Percentiles rank a stretch among this genome's conserved stretches.
Conservation (phyloP, 179 eudicot species). For the Silene noctiflora region DNA sequence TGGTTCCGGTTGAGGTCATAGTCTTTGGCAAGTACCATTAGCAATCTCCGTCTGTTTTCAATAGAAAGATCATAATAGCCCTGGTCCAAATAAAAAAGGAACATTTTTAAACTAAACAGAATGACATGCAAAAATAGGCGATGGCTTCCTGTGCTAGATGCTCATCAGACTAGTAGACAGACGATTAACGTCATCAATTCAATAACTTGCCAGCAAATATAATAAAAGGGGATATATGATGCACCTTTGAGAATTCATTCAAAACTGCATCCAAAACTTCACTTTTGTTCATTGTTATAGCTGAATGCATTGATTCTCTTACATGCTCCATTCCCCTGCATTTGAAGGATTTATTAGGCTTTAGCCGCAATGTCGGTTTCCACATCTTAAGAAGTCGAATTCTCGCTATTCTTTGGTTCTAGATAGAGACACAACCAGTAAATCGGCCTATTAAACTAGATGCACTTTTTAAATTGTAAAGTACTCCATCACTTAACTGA, state of each 20-base stretch:
- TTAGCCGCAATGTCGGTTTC: constrained; percentile 11
- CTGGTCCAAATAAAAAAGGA: constrained; percentile 33
- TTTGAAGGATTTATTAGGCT: not conserved
- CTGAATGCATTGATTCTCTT: constrained; percentile 67
- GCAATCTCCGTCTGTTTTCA: constrained; percentile 49
- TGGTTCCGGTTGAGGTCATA: constrained; percentile 76
- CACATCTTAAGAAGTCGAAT: no score
- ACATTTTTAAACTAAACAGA: not conserved
- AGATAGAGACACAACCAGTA: no score
- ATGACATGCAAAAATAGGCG: not conserved
- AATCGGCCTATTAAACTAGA: no score
- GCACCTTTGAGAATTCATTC: constrained; percentile 68
- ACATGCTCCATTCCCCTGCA: constrained; percentile 61
- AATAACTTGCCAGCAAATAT: not conserved
- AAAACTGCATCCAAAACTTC: constrained; percentile 70
- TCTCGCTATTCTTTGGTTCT: no score
- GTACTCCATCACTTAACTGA: no score
- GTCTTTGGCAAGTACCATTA: constrained; percentile 68
- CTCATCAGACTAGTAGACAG: not conserved
- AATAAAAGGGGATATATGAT: constrained; percentile 1
- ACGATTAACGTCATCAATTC: not conserved
- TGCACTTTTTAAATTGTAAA: no score
- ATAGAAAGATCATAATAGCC: constrained; percentile 64
- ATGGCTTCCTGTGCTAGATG: not conserved
- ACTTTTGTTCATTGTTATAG: constrained; percentile 68